Conservation (phyloP, 1,139 yeast genomes). For the Blastobotrys petasosporus region DNA sequence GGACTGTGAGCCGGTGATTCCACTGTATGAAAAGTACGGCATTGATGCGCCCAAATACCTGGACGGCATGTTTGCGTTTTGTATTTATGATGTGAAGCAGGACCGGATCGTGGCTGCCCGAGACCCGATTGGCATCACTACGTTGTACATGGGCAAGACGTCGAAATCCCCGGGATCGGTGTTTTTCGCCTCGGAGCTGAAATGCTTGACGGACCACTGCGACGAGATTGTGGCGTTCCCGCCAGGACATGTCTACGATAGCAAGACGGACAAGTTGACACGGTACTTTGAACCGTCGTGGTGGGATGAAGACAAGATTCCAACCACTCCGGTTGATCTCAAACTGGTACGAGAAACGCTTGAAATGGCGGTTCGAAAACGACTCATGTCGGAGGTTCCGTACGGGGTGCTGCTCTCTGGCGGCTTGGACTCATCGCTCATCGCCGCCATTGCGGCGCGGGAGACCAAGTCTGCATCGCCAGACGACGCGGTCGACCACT, state of each 20-base stretch:
- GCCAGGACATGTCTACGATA: slow-evolving; percentile 96
- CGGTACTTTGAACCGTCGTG: slow-evolving; percentile 89
- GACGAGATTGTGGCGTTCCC: slow-evolving; percentile 92
- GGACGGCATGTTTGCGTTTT: slow-evolving; percentile 99
- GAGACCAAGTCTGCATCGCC: slow-evolving; percentile 79
- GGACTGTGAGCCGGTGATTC: slow-evolving; percentile 97
- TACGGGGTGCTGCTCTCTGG: slow-evolving; percentile 95
- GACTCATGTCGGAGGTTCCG: slow-evolving; percentile 99
- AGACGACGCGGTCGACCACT: slow-evolving; percentile 41
- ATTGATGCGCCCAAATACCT: slow-evolving; percentile 84
- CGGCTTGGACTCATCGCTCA: slow-evolving; percentile 92
- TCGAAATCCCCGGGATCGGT: slow-evolving; percentile 66
- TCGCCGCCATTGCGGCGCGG: slow-evolving; percentile 94
- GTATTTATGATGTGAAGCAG: slow-evolving; percentile 70
- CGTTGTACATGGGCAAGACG: slow-evolving; percentile 88
- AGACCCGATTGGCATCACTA: slow-evolving; percentile 97
- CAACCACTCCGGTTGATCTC: slow-evolving; percentile 69
- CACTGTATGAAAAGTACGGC: slow-evolving; percentile 79
- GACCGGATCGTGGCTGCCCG: slow-evolving; percentile 95
- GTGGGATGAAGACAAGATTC: slow-evolving; percentile 80
- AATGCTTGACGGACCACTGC: slow-evolving; percentile 90
- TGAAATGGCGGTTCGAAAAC: slow-evolving; percentile 95
- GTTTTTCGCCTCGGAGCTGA: slow-evolving; percentile 89
- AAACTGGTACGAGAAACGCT: slow-evolving; percentile 66
- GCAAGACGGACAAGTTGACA: slow-evolving; percentile 74